phyloP scores from a whole-genome alignment of 768 basidiomycete genomes.

The Cystobasidium tubakii region DNA sequence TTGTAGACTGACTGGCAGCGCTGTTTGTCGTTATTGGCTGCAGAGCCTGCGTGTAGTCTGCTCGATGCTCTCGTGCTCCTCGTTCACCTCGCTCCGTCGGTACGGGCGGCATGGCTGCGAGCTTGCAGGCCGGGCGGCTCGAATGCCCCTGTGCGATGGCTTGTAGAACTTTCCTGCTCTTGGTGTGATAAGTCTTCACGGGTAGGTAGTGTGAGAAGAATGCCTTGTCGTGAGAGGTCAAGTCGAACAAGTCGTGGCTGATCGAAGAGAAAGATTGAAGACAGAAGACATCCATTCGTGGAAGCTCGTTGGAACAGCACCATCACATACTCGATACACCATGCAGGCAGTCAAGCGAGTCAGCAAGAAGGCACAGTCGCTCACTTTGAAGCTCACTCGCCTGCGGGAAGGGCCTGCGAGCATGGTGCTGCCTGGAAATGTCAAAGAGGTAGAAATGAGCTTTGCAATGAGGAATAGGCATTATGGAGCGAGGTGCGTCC shows the following conservation, averaged over 20 bases:
- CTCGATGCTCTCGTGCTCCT: neutral
- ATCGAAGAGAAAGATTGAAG: too few relatives aligned
- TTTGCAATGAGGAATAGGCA: constrained; percentile 28
- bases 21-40: constrained; percentile 20
- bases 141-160: too few relatives aligned
- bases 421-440: neutral
- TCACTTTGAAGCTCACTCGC: neutral
- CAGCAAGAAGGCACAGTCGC: constrained; percentile 18
- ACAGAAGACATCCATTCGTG: too few relatives aligned
- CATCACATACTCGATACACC: constrained; percentile 19
- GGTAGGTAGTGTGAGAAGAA: too few relatives aligned
- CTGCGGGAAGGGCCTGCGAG: constrained; percentile 25
- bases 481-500: constrained; percentile 28
- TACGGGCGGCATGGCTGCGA: neutral
- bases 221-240: neutral
- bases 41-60: constrained; percentile 24
- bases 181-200: too few relatives aligned
- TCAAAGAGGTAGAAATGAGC: constrained; percentile 24
- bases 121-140: too few relatives aligned
- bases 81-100: neutral
- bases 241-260: neutral
- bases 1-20: constrained; percentile 13
- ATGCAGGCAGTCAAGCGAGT: constrained; percentile 18
- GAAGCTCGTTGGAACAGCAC: too few relatives aligned
- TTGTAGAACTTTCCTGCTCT: neutral